These are phyloP conservation scores for Coemansia sp. DNA, from an alignment of 192 early-diverging fungal species.

Conservation along the genomic window DNA sequence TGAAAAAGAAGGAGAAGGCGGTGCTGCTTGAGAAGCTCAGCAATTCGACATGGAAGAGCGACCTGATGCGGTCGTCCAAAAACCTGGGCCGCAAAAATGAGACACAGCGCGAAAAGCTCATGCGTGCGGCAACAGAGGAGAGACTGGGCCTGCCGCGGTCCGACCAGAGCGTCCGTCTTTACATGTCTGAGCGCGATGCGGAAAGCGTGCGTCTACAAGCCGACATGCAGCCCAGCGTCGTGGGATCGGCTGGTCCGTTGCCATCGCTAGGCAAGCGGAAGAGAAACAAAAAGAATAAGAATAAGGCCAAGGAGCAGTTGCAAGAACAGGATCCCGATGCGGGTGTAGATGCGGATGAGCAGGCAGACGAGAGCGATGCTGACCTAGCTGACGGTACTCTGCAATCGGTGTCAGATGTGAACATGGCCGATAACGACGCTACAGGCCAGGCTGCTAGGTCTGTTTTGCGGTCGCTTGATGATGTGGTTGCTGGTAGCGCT, in stretches of 20 bases:
- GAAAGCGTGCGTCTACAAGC: constrained; percentile 35
- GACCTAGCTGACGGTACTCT: not conserved
- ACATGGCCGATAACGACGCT: not conserved
- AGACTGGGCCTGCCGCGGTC: constrained; percentile 59
- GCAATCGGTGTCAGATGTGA: not conserved
- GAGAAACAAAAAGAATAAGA: constrained; percentile 10
- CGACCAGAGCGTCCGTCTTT: constrained; percentile 57
- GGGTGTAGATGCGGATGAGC: constrained; percentile 52
- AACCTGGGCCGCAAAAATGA: constrained; percentile 61
- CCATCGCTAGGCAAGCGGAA: constrained; percentile 3
- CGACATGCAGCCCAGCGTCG: constrained; percentile 8
- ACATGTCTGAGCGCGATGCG: constrained; percentile 52
- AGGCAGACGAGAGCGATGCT: constrained; percentile 6
- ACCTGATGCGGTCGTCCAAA: constrained; percentile 65
- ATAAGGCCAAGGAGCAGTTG: constrained; percentile 37
- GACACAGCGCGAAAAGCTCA: constrained; percentile 63
- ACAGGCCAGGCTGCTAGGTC: not conserved
- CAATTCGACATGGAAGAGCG: constrained; percentile 65
- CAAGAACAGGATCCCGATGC: constrained; percentile 34
- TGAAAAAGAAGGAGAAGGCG: constrained; percentile 74
- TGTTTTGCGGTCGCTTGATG: constrained; percentile 15
- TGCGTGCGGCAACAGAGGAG: constrained; percentile 63
- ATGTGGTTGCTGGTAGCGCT: constrained; percentile 29
- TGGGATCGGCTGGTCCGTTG: not conserved
- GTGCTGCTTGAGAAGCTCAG: constrained; percentile 60